Evolutionary conservation across 768 basidiomycete species (phyloP).

Genomic region (Podaxis sp.): DNA sequence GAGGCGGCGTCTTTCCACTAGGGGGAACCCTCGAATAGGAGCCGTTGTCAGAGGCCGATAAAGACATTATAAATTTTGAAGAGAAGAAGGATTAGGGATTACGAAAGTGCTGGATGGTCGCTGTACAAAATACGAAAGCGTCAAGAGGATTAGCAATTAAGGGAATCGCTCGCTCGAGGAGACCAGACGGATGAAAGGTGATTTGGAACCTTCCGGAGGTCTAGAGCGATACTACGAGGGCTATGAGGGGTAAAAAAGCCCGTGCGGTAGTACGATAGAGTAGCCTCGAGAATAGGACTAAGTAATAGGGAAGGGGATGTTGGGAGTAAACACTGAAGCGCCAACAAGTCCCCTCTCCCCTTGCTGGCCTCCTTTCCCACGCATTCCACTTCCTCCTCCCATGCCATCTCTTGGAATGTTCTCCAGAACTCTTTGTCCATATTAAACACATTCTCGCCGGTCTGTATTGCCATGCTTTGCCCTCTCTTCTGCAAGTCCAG

Average conservation of each 20-base stretch:
- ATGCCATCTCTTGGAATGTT: conserved; percentile 26
- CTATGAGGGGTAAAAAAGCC: conserved; percentile 39
- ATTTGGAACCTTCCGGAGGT: not conserved
- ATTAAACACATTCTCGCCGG: not conserved
- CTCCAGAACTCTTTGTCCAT: conserved; percentile 16
- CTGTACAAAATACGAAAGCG: conserved; percentile 24
- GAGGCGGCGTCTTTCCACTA: conserved; percentile 87
- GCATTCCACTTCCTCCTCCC: conserved; percentile 24
- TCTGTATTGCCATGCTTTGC: not conserved
- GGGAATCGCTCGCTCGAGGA: conserved; percentile 31
- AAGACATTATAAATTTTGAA: conserved; percentile 82
- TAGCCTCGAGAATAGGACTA: conserved; percentile 55
- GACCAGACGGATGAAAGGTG: conserved; percentile 4
- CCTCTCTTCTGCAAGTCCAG: not conserved
- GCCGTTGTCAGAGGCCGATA: conserved; percentile 81
- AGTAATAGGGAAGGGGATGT: conserved; percentile 47
- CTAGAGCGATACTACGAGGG: conserved; percentile 27
- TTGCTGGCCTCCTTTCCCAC: conserved; percentile 36
- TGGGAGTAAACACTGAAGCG: conserved; percentile 32
- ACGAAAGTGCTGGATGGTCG: conserved; percentile 35
- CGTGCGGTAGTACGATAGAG: conserved; percentile 34
- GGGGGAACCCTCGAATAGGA: conserved; percentile 76
- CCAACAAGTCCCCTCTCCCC: conserved; percentile 25
- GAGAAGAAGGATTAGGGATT: conserved; percentile 82
- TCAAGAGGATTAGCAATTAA: conserved; percentile 29